Evolutionary conservation across 2,329 filamentous ascomycete genomes (phyloP).

Genomic region (Sporothrix variecibatus): DNA sequence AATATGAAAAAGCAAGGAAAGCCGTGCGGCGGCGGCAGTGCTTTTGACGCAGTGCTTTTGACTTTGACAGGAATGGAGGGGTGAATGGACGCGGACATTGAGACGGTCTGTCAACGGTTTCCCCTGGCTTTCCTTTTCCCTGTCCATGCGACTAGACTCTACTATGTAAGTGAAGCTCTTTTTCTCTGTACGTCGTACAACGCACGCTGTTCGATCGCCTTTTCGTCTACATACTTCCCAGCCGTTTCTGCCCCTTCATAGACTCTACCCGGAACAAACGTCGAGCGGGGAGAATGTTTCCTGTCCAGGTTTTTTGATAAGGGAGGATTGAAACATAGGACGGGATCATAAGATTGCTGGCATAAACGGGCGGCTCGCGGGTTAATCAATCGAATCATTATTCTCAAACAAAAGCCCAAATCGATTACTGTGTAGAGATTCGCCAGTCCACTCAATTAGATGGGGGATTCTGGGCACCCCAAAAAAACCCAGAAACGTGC

Average conservation of each 20-base stretch:
- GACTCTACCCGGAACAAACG: neutral
- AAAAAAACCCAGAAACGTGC: neutral
- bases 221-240: neutral
- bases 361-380: slow-evolving; percentile 3
- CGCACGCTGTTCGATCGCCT: neutral
- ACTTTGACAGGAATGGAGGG: slow-evolving; percentile 9
- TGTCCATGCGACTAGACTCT: neutral
- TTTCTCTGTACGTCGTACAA: neutral
- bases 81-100: neutral
- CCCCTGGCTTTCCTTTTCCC: neutral
- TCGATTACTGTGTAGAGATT: slow-evolving; percentile 1
- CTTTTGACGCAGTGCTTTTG: neutral
- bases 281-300: neutral
- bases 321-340: neutral
- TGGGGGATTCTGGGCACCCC: neutral
- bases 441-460: neutral
- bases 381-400: neutral
- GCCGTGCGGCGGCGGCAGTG: neutral
- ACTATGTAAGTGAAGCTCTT: neutral
- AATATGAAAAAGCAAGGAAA: neutral
- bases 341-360: neutral
- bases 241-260: neutral
- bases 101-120: neutral
- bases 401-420: neutral
- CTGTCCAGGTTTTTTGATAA: neutral